Conservation (phyloP, 2,329 filamentous ascomycete species). For the Colletotrichum brevisporum region DNA sequence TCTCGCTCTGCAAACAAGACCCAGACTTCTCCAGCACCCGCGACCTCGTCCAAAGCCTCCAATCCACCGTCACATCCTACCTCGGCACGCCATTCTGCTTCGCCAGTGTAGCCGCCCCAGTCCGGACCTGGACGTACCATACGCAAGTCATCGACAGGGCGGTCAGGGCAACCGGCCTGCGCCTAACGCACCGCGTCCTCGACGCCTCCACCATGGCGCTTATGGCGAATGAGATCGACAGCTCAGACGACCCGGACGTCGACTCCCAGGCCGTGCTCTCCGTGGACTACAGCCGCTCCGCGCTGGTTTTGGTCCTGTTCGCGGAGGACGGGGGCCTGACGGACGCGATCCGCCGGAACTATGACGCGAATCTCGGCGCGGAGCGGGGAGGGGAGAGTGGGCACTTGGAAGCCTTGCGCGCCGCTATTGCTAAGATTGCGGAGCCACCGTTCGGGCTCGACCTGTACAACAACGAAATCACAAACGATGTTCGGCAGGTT, state of each 20-base stretch:
- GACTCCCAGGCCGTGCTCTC: background rate
- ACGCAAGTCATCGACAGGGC: background rate
- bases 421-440: background rate
- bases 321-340: background rate
- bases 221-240: background rate
- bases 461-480: background rate
- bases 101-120: background rate
- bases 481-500: background rate
- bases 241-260: background rate
- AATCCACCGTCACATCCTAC: slow-evolving; percentile 6
- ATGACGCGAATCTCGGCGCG: background rate
- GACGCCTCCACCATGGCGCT: background rate
- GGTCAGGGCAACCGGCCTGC: background rate
- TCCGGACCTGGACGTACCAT: background rate
- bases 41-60: slow-evolving; percentile 9
- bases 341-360: background rate
- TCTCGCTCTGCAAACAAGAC: background rate
- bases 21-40: background rate
- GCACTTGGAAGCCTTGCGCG: background rate
- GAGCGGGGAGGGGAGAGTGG: background rate
- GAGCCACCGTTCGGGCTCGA: background rate
- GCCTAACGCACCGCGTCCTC: background rate
- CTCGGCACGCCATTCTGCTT: slow-evolving; percentile 19
- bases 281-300: slow-evolving; percentile 14
- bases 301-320: background rate